Base-by-base conservation (phyloP, 2,329 filamentous ascomycete genomes). In the Camptophora hylomeconis region DNA sequence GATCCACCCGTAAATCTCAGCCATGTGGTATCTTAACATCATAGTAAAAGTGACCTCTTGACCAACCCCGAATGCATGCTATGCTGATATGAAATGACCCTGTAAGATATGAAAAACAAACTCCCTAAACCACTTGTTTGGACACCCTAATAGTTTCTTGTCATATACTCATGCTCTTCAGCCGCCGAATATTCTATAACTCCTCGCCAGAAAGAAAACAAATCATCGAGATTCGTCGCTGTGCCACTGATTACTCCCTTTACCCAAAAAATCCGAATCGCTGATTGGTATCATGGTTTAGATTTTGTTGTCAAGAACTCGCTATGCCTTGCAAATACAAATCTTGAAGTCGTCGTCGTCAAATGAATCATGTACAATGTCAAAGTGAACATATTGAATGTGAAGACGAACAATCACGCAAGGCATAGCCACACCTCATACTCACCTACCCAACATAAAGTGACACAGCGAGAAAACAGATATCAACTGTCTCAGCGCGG, bases 261-360 rank as follows among this genome's bases (percentile, higher is more conserved):
- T 34, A 27, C 34, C 34, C 33, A 35, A 35, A 26, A 39, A 32
- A 36, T 37, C 26, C 26, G 23, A 23, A 26, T 24, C 22, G 5
- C 17, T 19, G 22, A 30, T 36, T 39, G 41, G 38, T 45, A 41
- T 42, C 39, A 40, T 41, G 41, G 41, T 42, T 38, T 42, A 34
- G 40, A 39, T 18, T 30, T 36, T 38, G 10, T 17, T 19, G 16
- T 31, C 39, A 34, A 42, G 37, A 40, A 38, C 38, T 39, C 41
- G 41, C 41, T 40, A 44, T 40, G 36, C 37, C 41, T 39, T 39
- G 29, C 32, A 35, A 29, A 11, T 32, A 28, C 27, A 35, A 26
- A 28, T 36, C 37, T 36, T 38, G 31, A 32, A 17, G 23, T 31
- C 29, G 29, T 31, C 13, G n/a, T n/a, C n/a, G n/a, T n/a, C n/a